These are phyloP conservation scores for Arachis stenosperma DNA, from an alignment of 306 rosid species.

Conservation along the genomic window DNA sequence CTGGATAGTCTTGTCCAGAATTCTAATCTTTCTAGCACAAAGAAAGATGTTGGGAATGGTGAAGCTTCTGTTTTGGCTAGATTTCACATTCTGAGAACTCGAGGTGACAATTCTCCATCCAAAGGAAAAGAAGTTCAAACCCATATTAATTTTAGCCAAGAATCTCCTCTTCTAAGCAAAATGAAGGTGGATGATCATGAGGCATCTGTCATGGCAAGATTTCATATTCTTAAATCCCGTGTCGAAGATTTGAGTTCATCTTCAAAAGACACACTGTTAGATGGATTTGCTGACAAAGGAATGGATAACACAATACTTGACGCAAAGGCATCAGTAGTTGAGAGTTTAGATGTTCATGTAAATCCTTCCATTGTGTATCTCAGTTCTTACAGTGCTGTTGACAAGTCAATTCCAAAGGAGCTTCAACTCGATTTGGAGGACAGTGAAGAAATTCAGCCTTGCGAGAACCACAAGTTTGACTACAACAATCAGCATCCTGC, in stretches of 20 bases:
- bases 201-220: slow-evolving; percentile 61
- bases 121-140: slow-evolving; percentile 33
- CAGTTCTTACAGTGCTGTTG: slow-evolving; percentile 39
- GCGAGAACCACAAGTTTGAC: slow-evolving; percentile 31
- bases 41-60: slow-evolving; percentile 27
- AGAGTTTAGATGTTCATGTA: slow-evolving; percentile 32
- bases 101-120: slow-evolving; percentile 40
- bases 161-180: slow-evolving; percentile 38
- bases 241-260: slow-evolving; percentile 44
- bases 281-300: slow-evolving; percentile 43
- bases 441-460: slow-evolving; percentile 42
- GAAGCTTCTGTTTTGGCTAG: slow-evolving; percentile 65
- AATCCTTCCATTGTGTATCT: slow-evolving; percentile 37
- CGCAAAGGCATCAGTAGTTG: slow-evolving; percentile 41
- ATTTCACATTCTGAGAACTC: slow-evolving; percentile 51
- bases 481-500: slow-evolving; percentile 35
- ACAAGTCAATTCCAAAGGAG: slow-evolving; percentile 38
- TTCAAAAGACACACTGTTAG: slow-evolving; percentile 42
- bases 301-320: slow-evolving; percentile 38
- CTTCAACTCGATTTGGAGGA: slow-evolving; percentile 39
- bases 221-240: slow-evolving; percentile 57
- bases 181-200: slow-evolving; percentile 42
- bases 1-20: slow-evolving; percentile 33
- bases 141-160: slow-evolving; percentile 25
- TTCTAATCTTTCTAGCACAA: slow-evolving; percentile 37